Percentiles rank a stretch among this genome's conserved stretches.
phyloP scores from a whole-genome alignment of 2,329 filamentous ascomycete species.

The Neofusicoccum kwambonambiense region DNA sequence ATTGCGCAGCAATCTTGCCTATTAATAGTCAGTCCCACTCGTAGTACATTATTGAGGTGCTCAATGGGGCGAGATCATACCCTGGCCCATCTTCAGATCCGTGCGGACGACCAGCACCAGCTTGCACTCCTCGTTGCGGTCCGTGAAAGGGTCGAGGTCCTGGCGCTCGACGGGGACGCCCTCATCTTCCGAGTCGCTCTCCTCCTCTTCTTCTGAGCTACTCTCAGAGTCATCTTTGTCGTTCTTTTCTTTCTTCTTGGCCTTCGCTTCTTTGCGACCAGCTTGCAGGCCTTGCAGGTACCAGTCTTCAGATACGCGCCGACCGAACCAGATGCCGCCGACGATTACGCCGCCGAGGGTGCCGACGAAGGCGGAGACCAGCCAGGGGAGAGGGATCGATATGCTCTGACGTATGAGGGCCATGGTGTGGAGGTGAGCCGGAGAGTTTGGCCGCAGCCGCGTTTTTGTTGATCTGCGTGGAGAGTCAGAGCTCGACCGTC shows the following conservation, averaged over 20 bases:
- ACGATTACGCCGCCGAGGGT: slow-evolving; percentile 11
- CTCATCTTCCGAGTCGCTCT: slow-evolving; percentile 38
- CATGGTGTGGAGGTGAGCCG: not conserved
- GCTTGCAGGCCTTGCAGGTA: slow-evolving; percentile 7
- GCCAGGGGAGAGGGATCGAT: slow-evolving; percentile 6
- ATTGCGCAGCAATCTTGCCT: slow-evolving; percentile 98
- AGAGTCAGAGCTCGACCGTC: not conserved
- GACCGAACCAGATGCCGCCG: slow-evolving; percentile 5
- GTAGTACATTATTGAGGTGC: slow-evolving; percentile 19
- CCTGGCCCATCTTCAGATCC: slow-evolving; percentile 96
- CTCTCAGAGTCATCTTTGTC: slow-evolving; percentile 35
- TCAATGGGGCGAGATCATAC: slow-evolving; percentile 48
- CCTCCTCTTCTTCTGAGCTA: slow-evolving; percentile 38
- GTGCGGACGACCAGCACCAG: slow-evolving; percentile 88
- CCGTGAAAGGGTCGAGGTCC: slow-evolving; percentile 47
- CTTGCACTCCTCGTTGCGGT: slow-evolving; percentile 78
- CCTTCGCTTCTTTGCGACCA: slow-evolving; percentile 22
- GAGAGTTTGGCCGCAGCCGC: not conserved
- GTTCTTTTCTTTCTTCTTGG: slow-evolving; percentile 17
- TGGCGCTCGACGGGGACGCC: slow-evolving; percentile 20
- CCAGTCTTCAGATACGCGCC: slow-evolving; percentile 3
- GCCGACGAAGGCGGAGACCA: slow-evolving; percentile 5
- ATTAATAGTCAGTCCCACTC: slow-evolving; percentile 15
- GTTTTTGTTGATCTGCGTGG: not conserved
- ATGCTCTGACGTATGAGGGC: not conserved